Percentiles rank a stretch among this genome's conserved stretches.
Conservation (phyloP, 164 flowering plant species). For the Chloranthus sessilifolius region DNA sequence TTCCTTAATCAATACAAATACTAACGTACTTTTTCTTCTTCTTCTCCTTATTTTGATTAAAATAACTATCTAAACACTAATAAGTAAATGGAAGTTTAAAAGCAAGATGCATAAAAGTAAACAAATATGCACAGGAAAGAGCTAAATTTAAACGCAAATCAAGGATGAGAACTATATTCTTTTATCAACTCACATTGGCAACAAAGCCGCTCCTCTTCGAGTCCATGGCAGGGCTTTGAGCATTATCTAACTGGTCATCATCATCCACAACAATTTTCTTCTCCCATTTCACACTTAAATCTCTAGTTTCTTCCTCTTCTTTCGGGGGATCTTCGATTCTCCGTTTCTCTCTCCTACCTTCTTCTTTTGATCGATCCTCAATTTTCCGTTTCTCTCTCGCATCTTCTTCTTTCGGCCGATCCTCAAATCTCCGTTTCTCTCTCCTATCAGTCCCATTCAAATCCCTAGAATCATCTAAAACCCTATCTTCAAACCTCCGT, state of each 20-base stretch:
- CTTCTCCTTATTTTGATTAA: background rate
- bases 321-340: no score
- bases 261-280: constrained; percentile 14
- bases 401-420: constrained; percentile 9
- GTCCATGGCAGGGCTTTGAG: background rate
- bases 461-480: constrained; percentile 10
- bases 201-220: constrained; percentile 28
- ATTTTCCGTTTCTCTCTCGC: constrained; percentile 25
- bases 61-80: background rate
- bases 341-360: no score
- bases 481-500: constrained; percentile 26
- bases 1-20: background rate
- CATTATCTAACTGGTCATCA: constrained; percentile 1
- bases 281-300: constrained; percentile 14
- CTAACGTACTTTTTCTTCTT: background rate
- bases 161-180: background rate
- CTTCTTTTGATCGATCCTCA: constrained; percentile 32
- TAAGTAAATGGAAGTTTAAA: no score
- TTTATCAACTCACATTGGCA: constrained; percentile 41
- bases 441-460: constrained; percentile 19
- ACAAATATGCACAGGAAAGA: background rate
- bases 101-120: background rate
- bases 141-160: background rate
- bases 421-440: constrained; percentile 8
- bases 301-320: constrained; percentile 18